Evolutionary conservation across 2,329 filamentous ascomycete species (phyloP).

Genomic region (Ceratocystis eucalypticola): DNA sequence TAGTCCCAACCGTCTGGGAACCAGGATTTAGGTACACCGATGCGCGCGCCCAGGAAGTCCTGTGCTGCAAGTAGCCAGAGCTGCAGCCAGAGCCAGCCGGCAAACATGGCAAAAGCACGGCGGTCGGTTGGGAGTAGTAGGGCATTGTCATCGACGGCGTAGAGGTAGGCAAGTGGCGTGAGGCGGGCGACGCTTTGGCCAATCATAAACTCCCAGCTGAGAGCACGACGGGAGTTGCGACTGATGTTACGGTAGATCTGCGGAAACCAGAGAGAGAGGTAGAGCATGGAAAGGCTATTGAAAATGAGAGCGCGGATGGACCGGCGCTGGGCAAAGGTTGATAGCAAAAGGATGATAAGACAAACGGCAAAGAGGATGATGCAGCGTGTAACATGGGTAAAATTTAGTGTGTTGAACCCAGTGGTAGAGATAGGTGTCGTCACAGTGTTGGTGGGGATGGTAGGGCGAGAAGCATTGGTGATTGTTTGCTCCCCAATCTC

Average conservation of each 20-base stretch:
- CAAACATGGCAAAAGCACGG: slow-evolving; percentile 48
- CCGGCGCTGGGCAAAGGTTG: slow-evolving; percentile 48
- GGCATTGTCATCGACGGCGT: slow-evolving; percentile 63
- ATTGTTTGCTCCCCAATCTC: slow-evolving; percentile 36
- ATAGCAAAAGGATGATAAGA: slow-evolving; percentile 45
- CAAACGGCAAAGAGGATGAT: slow-evolving; percentile 43
- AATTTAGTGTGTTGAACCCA: slow-evolving; percentile 27
- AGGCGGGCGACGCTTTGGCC: slow-evolving; percentile 71
- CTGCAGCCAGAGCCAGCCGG: slow-evolving; percentile 77
- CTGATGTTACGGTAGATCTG: slow-evolving; percentile 84
- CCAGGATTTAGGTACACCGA: slow-evolving; percentile 61
- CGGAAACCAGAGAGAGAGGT: slow-evolving; percentile 83
- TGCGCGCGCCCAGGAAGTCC: slow-evolving; percentile 75
- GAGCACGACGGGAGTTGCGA: slow-evolving; percentile 79
- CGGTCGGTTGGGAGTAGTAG: slow-evolving; percentile 60
- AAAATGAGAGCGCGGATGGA: slow-evolving; percentile 42
- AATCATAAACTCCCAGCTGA: slow-evolving; percentile 82
- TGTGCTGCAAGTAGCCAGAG: slow-evolving; percentile 66
- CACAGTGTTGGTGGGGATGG: slow-evolving; percentile 22
- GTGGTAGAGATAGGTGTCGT: slow-evolving; percentile 25
- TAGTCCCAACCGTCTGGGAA: slow-evolving; percentile 80
- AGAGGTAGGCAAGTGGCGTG: slow-evolving; percentile 75
- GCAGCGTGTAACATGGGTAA: slow-evolving; percentile 44
- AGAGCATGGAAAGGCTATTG: slow-evolving; percentile 54
- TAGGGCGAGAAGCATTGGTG: background rate